Evolutionary conservation across 352 stramenopile species (phyloP), one percentile per base, ranked within the genome.

Genomic region (Pythium chondricola): DNA sequence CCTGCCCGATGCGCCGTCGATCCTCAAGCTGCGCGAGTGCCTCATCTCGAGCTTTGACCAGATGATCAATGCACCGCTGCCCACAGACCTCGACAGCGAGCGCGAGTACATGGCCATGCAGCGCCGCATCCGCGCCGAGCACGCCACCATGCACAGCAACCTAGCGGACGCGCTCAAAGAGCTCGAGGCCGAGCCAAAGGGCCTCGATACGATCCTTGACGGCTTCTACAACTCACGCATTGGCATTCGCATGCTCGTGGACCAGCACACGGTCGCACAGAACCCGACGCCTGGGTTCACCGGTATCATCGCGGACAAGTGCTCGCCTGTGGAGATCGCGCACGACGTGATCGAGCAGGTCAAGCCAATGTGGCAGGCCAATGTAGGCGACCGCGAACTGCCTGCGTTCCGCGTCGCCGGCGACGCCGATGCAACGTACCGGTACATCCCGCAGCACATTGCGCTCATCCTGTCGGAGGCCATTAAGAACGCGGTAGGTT

Each of bases 161-260:
- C 64, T 92, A 20, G 64, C 77, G 0, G 63, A 83, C 16, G 80
- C 77, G 9, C 66, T 92, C 18, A 56, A 75, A 39, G 60, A 63
- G 29, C 68, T 89, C 14, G 60, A 68, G 24, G 72, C 72, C 50
- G 70, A 88, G 40, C 80, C 73, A 0, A 53, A 75, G 29, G 75
- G 69, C 0, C 59, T 88, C 4, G 74, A 59, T 25, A 61, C 68
- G n/a, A 77, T 77, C 35, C 76, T 92, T 29, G 77, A 89, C 47
- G 71, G 73, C 44, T 89, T 92, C 42, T 92, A 92, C 63, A 87
- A 85, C 61, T 92, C 80, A 26, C 73, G 80, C 29, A 92, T 92
- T 43, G 71, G 77, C 47, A 88, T 89, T 43, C 77, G 80, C 39
- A 88, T 85, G 75, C 71, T 92, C 37, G 68, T 89, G 61, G 80